phyloP scores from a whole-genome alignment of 208 protist genomes.

The Trypanosoma grayi region DNA sequence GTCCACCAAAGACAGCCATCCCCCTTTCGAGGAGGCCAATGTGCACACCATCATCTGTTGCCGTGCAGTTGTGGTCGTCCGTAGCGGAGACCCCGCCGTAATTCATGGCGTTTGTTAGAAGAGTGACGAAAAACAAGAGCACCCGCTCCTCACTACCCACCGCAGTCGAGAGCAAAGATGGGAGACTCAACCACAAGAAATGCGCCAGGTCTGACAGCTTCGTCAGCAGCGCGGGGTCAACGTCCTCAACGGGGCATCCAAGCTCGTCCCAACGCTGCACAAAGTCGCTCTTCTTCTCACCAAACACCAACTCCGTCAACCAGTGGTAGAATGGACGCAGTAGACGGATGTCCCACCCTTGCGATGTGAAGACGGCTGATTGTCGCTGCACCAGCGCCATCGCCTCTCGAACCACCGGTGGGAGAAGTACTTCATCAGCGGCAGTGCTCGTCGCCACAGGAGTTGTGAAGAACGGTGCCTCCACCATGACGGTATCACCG shows the following conservation, averaged over 20 bases:
- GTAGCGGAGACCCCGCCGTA: not conserved
- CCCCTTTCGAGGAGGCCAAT: not conserved
- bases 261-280: constrained; percentile 10
- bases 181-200: constrained; percentile 16
- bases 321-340: constrained; percentile 18
- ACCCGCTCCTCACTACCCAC: constrained; percentile 8
- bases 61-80: not conserved
- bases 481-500: constrained; percentile 16
- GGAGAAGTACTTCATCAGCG: constrained; percentile 1
- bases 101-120: constrained; percentile 17
- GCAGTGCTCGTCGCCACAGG: not conserved
- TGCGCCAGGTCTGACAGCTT: constrained; percentile 11
- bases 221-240: constrained; percentile 2
- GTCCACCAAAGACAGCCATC: constrained; percentile 13
- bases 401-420: constrained; percentile 2
- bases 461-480: constrained; percentile 12
- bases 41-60: not conserved
- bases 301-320: constrained; percentile 12
- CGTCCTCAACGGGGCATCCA: constrained; percentile 16
- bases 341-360: constrained; percentile 4
- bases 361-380: constrained; percentile 2
- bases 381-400: constrained; percentile 1
- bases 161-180: constrained; percentile 1
- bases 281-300: constrained; percentile 7
- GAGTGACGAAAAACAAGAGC: constrained; percentile 15